A percentile compares a stretch with the other conserved stretches of the same genome.
Conservation (phyloP, 2,329 filamentous ascomycete species). For the Fusarium globosum region DNA sequence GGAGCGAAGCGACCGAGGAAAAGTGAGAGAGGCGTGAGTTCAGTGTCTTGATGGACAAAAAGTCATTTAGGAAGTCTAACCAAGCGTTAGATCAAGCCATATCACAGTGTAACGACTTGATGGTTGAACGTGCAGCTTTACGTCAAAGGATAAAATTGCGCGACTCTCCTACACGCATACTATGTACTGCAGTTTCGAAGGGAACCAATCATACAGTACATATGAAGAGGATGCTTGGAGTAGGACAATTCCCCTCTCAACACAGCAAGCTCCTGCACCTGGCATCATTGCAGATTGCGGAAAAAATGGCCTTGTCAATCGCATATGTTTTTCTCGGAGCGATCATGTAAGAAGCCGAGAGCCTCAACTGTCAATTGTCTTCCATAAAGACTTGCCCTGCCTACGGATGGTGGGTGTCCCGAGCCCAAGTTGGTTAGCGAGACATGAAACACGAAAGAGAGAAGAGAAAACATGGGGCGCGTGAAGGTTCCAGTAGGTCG, state of each 20-base stretch:
- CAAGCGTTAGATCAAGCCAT: background rate
- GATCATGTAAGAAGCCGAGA: constrained; percentile 6
- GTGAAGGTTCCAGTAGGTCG: constrained; percentile 9
- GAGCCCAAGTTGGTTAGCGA: background rate
- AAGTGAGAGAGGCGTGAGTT: background rate
- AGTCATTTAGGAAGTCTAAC: background rate
- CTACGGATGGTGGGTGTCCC: constrained; percentile 1
- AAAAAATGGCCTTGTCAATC: background rate
- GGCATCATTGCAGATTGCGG: background rate
- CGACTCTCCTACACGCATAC: background rate
- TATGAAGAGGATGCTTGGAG: background rate
- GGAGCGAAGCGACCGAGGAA: background rate
- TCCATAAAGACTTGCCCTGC: background rate
- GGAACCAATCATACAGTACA: background rate
- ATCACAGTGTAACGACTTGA: background rate
- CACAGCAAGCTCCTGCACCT: background rate
- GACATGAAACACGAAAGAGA: background rate
- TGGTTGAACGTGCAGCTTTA: background rate
- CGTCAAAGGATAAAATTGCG: background rate
- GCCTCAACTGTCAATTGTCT: background rate
- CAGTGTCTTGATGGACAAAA: background rate
- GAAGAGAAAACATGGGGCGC: constrained; percentile 7
- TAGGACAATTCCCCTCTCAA: background rate
- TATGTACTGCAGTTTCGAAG: background rate
- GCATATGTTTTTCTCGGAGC: background rate